phyloP scores from a whole-genome alignment of 306 rosid genomes.

The Cyclanthera cordifolia region DNA sequence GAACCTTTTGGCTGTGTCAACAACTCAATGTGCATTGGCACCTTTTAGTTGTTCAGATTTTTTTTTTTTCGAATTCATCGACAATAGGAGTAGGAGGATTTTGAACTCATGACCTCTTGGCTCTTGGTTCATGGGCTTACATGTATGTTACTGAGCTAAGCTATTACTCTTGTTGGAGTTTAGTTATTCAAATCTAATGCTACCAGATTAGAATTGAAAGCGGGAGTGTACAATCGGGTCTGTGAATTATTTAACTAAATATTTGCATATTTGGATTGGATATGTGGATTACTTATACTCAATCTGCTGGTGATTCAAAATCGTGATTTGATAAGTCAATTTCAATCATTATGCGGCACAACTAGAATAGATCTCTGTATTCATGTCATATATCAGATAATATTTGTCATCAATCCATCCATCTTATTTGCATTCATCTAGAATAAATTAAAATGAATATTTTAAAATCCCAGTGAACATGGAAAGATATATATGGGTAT shows the following conservation, averaged over 20 bases:
- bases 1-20: neutral
- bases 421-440: neutral
- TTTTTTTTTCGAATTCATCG: no score
- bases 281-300: neutral
- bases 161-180: neutral
- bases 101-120: no score
- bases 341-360: neutral
- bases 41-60: neutral
- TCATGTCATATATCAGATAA: neutral
- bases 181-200: neutral
- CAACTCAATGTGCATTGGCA: neutral
- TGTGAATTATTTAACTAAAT: neutral
- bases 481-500: neutral
- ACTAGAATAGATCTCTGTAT: neutral
- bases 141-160: no score
- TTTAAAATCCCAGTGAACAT: neutral
- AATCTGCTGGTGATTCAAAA: neutral
- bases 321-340: neutral
- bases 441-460: neutral
- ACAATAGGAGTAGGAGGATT: no score
- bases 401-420: neutral
- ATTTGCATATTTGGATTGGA: neutral
- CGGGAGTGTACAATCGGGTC: neutral
- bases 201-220: neutral
- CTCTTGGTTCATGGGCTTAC: no score